Evolutionary conservation across 768 basidiomycete species (phyloP).

Genomic region (Agrocybe chaxingu): DNA sequence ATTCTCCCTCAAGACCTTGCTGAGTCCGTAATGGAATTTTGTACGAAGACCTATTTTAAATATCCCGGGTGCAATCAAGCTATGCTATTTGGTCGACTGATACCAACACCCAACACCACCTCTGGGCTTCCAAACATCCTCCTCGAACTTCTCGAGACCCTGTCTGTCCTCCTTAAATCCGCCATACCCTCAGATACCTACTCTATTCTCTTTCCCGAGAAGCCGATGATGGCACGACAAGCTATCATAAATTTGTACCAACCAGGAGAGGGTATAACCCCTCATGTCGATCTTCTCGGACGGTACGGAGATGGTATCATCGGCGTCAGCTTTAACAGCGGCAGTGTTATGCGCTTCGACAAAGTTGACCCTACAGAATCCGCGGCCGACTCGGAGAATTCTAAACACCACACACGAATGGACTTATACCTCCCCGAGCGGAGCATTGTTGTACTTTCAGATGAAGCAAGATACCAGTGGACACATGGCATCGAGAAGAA

Average conservation of each 20-base stretch:
- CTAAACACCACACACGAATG: constrained; percentile 19
- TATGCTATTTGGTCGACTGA: constrained; percentile 75
- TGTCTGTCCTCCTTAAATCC: constrained; percentile 48
- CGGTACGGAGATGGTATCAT: constrained; percentile 90
- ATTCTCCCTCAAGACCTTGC: constrained; percentile 51
- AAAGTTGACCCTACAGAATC: constrained; percentile 11
- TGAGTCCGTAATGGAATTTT: constrained; percentile 44
- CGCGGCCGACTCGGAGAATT: background rate
- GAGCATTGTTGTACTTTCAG: constrained; percentile 74
- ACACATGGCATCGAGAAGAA: constrained; percentile 80
- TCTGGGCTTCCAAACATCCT: constrained; percentile 58
- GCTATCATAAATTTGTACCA: constrained; percentile 88
- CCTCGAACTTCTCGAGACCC: constrained; percentile 43
- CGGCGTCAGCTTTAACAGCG: constrained; percentile 78
- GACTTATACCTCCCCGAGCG: constrained; percentile 74
- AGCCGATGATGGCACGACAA: constrained; percentile 59
- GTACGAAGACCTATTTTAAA: constrained; percentile 56
- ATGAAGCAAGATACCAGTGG: constrained; percentile 83
- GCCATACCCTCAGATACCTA: constrained; percentile 48
- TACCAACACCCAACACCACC: constrained; percentile 15
- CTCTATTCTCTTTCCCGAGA: constrained; percentile 56
- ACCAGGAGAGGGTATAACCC: constrained; percentile 85
- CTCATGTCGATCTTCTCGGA: constrained; percentile 82
- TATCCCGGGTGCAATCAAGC: constrained; percentile 63
- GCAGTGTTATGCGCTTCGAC: constrained; percentile 80